phyloP scores from a whole-genome alignment of 495 filamentous ascomycete genomes.

The Talaromyces wortmannii region DNA sequence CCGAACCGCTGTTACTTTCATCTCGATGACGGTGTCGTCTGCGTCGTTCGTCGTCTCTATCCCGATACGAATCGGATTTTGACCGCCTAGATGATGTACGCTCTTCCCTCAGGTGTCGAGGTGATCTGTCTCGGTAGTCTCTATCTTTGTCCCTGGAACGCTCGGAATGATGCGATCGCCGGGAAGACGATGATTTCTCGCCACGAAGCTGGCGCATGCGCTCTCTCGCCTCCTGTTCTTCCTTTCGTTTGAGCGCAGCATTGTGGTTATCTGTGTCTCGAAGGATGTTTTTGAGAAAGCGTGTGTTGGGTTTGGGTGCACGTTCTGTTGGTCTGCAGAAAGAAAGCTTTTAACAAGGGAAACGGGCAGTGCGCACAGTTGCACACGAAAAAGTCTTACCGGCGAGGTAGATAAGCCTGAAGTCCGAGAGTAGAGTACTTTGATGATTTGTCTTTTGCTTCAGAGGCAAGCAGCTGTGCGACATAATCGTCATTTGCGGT shows the following conservation, averaged over 20 bases:
- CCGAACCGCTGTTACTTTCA: background rate
- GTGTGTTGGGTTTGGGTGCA: slow-evolving; percentile 84
- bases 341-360: no score
- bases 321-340: slow-evolving; percentile 43
- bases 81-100: background rate
- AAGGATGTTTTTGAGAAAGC: slow-evolving; percentile 84
- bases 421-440: slow-evolving; percentile 70
- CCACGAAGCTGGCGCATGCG: slow-evolving; percentile 44
- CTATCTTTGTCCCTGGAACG: slow-evolving; percentile 1
- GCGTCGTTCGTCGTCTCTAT: background rate
- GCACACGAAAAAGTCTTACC: slow-evolving; percentile 38
- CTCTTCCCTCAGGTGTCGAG: slow-evolving; percentile 2
- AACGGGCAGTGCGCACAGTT: no score
- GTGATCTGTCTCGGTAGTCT: background rate
- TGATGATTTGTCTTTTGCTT: slow-evolving; percentile 62
- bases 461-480: slow-evolving; percentile 63
- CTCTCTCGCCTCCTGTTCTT: slow-evolving; percentile 58
- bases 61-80: background rate
- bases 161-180: slow-evolving; percentile 5
- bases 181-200: slow-evolving; percentile 14
- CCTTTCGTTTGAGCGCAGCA: slow-evolving; percentile 74
- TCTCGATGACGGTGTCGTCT: slow-evolving; percentile 2
- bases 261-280: slow-evolving; percentile 87
- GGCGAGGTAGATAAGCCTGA: slow-evolving; percentile 60
- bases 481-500: slow-evolving; percentile 65